Evolutionary conservation across 768 basidiomycete species (phyloP), one percentile per base, ranked within the genome.

Genomic region (Cyclocybe aegerita): DNA sequence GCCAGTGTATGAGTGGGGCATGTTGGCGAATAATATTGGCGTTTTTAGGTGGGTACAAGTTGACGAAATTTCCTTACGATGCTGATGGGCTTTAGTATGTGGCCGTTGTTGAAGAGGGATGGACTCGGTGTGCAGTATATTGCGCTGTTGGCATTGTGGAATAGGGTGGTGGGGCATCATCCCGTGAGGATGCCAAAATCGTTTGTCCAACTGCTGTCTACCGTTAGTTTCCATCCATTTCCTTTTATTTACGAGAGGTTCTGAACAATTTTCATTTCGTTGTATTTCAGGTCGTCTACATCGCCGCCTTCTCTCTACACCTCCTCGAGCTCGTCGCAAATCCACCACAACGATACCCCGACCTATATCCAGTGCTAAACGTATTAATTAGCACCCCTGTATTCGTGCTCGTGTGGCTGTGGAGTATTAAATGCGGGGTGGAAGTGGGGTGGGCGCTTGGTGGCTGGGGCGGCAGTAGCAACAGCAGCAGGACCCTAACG

Each of bases 321-420:
- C 2, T 82, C 15, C 63, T 85, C 15, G 93, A 97, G 64, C 36
- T 80, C 30, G 31, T 83, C 6, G 39, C 88, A 31, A 35, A 71
- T 2, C 85, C 93, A 7, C 92, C 93, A 4, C 59, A 77, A 4
- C 84, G 86, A 52, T 89, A 92, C 56, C 95, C 92, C 0, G 92
- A 96, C 65, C 66, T 97, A 36, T 97, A 82, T 64, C 72, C 88
- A 0, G 92, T 95, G 0, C 72, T 93, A 35, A 98, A 97, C 65
- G 84, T 93, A 2, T 78, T 93, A 11, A 62, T 94, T 39, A 84
- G 86, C 61, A 88, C 86, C 1, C 86, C 83, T 1, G 82, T 96
- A 12, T 96, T 98, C 63, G 79, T 74, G 6, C 65, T 91, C 29
- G 75, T 81, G n/a, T 98, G 90, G 90, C 61, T 93, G 11, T 97